These are phyloP conservation scores for Eucalyptus rudis DNA, from an alignment of 345 rosid species.

Conservation along the genomic window DNA sequence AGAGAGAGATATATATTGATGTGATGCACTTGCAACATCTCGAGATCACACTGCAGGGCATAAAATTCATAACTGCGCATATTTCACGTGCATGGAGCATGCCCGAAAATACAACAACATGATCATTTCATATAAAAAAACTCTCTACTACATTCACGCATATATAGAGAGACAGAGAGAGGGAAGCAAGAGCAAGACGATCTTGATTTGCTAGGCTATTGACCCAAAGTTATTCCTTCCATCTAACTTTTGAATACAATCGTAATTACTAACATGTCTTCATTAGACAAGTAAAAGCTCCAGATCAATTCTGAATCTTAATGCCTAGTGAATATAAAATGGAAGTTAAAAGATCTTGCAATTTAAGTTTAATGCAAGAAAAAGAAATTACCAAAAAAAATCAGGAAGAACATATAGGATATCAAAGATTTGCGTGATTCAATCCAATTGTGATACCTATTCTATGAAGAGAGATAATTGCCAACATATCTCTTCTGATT, in stretches of 20 bases:
- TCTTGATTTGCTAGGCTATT: neutral
- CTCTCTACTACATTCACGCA: neutral
- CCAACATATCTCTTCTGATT: neutral
- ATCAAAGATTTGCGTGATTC: neutral
- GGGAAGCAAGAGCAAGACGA: neutral
- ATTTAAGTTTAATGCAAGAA: neutral
- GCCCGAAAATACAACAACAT: neutral
- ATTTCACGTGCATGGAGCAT: neutral
- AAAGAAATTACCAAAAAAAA: neutral
- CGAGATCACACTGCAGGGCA: neutral
- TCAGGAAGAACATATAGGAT: rapidly evolving
- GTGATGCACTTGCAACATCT: neutral
- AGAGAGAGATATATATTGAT: too few relatives aligned
- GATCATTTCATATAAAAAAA: neutral
- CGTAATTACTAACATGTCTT: neutral
- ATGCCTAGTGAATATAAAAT: neutral
- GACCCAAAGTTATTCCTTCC: neutral
- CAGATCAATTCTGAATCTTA: neutral
- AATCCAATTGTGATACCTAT: neutral
- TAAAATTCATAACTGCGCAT: neutral
- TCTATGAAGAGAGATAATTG: neutral
- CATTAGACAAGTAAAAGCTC: neutral
- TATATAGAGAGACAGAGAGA: neutral
- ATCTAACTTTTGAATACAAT: neutral
- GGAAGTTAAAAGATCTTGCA: neutral